Evolutionary conservation across 192 early-diverging fungal genomes (phyloP).

Genomic region (Funneliformis mosseae): DNA sequence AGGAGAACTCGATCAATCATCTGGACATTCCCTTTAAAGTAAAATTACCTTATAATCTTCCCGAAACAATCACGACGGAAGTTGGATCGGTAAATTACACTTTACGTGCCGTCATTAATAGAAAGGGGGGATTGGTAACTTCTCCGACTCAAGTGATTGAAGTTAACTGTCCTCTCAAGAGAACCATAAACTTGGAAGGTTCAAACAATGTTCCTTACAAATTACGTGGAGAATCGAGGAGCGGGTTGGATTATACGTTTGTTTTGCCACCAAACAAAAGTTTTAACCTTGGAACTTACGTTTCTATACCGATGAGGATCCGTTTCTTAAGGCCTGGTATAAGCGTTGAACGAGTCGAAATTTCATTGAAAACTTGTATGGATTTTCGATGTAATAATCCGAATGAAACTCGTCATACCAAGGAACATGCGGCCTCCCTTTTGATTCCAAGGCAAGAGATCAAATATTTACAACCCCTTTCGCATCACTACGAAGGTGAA

Average conservation of each 20-base stretch:
- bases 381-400: conserved; percentile 34
- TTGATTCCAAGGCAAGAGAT: conserved; percentile 25
- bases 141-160: conserved; percentile 1
- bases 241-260: conserved; percentile 23
- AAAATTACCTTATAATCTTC: conserved; percentile 31
- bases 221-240: conserved; percentile 32
- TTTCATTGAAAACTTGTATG: conserved; percentile 32
- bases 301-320: conserved; percentile 29
- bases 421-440: background rate
- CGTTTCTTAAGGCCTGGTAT: conserved; percentile 29
- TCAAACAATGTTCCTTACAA: background rate
- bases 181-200: conserved; percentile 1
- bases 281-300: conserved; percentile 28
- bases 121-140: background rate
- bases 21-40: conserved; percentile 29
- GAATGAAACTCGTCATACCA: conserved; percentile 30
- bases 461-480: conserved; percentile 4
- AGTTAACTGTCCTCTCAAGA: conserved; percentile 25
- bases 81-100: conserved; percentile 15
- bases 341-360: conserved; percentile 32
- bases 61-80: conserved; percentile 19
- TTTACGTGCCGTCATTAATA: conserved; percentile 16
- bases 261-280: conserved; percentile 32
- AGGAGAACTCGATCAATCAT: background rate
- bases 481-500: conserved; percentile 27